These are phyloP conservation scores for Sphaerulina musiva DNA, from an alignment of 2,329 filamentous ascomycete species.

Conservation along the genomic window DNA sequence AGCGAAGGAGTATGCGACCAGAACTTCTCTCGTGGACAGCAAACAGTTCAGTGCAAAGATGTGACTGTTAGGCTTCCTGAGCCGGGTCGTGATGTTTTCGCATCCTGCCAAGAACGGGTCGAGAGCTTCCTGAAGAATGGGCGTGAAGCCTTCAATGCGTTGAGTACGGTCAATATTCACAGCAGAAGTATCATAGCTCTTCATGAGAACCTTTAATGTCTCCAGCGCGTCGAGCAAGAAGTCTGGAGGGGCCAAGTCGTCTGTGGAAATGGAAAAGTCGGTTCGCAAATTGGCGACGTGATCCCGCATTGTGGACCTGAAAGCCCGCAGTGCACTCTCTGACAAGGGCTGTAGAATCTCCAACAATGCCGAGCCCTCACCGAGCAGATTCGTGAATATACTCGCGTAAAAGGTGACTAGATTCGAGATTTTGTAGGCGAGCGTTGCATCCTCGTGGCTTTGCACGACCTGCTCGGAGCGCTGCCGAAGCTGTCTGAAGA, in stretches of 20 bases:
- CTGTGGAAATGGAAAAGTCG: constrained; percentile 62
- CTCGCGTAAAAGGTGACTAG: constrained; percentile 80
- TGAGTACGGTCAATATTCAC: constrained; percentile 46
- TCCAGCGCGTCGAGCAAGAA: constrained; percentile 77
- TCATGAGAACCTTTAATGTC: constrained; percentile 70
- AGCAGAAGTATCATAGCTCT: constrained; percentile 78
- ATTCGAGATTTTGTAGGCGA: constrained; percentile 85
- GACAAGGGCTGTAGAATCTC: constrained; percentile 64
- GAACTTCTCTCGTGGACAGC: constrained; percentile 50
- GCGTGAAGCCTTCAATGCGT: constrained; percentile 63
- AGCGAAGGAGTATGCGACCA: constrained; percentile 58
- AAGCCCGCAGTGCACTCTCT: constrained; percentile 71
- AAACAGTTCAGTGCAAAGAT: constrained; percentile 72
- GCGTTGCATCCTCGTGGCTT: constrained; percentile 80
- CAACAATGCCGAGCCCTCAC: constrained; percentile 60
- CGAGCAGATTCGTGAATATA: constrained; percentile 76
- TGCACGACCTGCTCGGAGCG: constrained; percentile 87
- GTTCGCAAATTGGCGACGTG: constrained; percentile 68
- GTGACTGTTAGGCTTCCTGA: constrained; percentile 54
- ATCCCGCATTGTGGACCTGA: constrained; percentile 73
- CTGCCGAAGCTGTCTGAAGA: constrained; percentile 77
- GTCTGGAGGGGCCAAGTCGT: constrained; percentile 68
- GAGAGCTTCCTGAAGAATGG: constrained; percentile 69
- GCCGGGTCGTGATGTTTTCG: constrained; percentile 57
- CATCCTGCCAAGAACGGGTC: constrained; percentile 80